Evolutionary conservation across 73 alveolate species (phyloP).

Genomic region (Paraurostyla sp.): DNA sequence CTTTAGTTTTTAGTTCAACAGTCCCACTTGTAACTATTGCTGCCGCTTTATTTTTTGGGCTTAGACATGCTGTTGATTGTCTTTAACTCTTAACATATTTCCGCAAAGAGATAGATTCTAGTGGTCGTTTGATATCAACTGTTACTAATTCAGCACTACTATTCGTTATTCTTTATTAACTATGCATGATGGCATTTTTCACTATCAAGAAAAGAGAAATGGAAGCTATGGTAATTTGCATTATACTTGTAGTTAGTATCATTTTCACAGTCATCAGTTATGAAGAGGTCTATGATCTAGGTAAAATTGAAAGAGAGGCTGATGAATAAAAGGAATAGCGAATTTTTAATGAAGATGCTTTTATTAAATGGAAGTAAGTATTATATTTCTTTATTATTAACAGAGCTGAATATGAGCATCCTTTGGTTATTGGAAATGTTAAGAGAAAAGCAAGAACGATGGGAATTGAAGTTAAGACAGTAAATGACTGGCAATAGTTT

Average conservation of each 20-base stretch:
- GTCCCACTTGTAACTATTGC: slow-evolving; percentile 94
- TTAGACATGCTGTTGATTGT: slow-evolving; percentile 94
- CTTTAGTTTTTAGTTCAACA: slow-evolving; percentile 87
- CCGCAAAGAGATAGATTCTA: slow-evolving; percentile 82
- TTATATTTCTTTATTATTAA: background rate
- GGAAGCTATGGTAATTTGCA: slow-evolving; percentile 48
- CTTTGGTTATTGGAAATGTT: slow-evolving; percentile 53
- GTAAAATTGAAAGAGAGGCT: slow-evolving; percentile 27
- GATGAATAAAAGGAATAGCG: background rate
- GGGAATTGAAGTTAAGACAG: slow-evolving; percentile 56
- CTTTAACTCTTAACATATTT: slow-evolving; percentile 85
- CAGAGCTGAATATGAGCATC: slow-evolving; percentile 71
- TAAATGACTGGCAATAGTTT: slow-evolving; percentile 40
- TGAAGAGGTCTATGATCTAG: slow-evolving; percentile 63
- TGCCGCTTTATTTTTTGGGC: slow-evolving; percentile 85
- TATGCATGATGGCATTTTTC: slow-evolving; percentile 76
- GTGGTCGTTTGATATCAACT: slow-evolving; percentile 63
- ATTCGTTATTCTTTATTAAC: slow-evolving; percentile 62
- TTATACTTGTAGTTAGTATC: slow-evolving; percentile 33
- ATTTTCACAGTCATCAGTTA: slow-evolving; percentile 42
- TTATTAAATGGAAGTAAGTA: slow-evolving; percentile 55
- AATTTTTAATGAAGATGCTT: slow-evolving; percentile 40
- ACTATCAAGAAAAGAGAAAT: slow-evolving; percentile 8
- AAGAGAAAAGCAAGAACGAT: slow-evolving; percentile 45
- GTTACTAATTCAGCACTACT: slow-evolving; percentile 54